Percentiles rank a stretch among this genome's conserved stretches.
Conservation (phyloP, 164 flowering plant species). For the Sedum album region DNA sequence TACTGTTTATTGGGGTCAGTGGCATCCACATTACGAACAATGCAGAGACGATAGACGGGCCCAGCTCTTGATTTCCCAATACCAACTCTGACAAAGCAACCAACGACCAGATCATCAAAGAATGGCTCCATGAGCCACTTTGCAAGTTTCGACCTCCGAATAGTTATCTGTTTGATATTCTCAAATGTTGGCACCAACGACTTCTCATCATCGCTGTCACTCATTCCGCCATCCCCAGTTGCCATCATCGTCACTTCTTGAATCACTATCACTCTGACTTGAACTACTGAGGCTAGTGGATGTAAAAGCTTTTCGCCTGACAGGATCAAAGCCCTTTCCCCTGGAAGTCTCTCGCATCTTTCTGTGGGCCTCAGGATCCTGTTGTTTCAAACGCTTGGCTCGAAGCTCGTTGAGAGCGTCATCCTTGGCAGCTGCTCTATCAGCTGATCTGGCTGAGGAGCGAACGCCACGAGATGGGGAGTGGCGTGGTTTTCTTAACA, state of each 20-base stretch:
- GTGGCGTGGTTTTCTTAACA: constrained; percentile 45
- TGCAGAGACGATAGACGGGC: constrained; percentile 71
- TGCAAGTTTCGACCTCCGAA: constrained; percentile 76
- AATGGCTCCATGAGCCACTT: constrained; percentile 97
- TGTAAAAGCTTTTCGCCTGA: constrained; percentile 32
- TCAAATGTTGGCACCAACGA: constrained; percentile 46
- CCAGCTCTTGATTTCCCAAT: constrained; percentile 71
- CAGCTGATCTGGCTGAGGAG: constrained; percentile 57
- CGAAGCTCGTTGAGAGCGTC: constrained; percentile 84
- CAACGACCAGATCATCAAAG: constrained; percentile 86
- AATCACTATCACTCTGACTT: constrained; percentile 65
- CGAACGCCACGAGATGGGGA: constrained; percentile 50
- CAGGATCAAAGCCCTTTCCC: constrained; percentile 42
- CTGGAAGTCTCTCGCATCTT: constrained; percentile 44
- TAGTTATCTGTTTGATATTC: constrained; percentile 72
- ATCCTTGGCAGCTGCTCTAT: constrained; percentile 60
- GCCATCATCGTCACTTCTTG: constrained; percentile 68
- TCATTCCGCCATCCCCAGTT: constrained; percentile 59
- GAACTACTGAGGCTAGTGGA: constrained; percentile 51
- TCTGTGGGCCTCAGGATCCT: constrained; percentile 51
- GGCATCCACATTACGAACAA: constrained; percentile 83
- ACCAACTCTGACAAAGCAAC: constrained; percentile 94
- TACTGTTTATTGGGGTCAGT: constrained; percentile 66
- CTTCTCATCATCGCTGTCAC: constrained; percentile 54
- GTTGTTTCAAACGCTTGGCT: constrained; percentile 69